Percentiles rank a stretch among this genome's conserved stretches.
phyloP scores from a whole-genome alignment of 805 yeast species.

The Naumovozyma dairenensis region DNA sequence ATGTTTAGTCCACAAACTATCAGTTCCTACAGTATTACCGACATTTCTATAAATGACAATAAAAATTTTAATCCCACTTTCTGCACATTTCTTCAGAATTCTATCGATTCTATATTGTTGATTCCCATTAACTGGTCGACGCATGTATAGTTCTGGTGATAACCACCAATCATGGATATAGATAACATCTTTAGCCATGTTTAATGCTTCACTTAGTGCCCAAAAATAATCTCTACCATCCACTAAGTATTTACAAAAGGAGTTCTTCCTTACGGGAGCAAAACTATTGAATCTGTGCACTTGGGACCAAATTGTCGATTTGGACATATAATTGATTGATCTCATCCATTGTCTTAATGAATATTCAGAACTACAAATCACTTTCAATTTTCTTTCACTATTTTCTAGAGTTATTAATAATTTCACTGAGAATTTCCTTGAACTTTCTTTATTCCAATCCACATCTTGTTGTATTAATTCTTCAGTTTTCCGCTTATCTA shows the following conservation, averaged over 20 bases:
- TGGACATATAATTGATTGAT: conserved; percentile 61
- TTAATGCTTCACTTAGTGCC: conserved; percentile 88
- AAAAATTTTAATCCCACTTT: conserved; percentile 88
- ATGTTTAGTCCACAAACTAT: conserved; percentile 89
- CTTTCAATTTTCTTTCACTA: conserved; percentile 65
- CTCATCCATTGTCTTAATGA: conserved; percentile 66
- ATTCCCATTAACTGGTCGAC: conserved; percentile 92
- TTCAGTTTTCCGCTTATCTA: conserved; percentile 22
- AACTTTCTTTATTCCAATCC: conserved; percentile 16
- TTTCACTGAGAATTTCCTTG: conserved; percentile 42
- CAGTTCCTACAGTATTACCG: conserved; percentile 86
- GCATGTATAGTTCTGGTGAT: conserved; percentile 82
- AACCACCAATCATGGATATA: conserved; percentile 99
- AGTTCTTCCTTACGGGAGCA: conserved; percentile 82
- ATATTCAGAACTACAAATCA: conserved; percentile 56
- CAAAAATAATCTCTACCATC: conserved; percentile 95
- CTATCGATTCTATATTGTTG: conserved; percentile 92
- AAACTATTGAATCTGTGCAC: conserved; percentile 74
- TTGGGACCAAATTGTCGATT: conserved; percentile 61
- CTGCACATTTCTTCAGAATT: conserved; percentile 77
- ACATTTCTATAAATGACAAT: conserved; percentile 90
- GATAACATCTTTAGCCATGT: conserved; percentile 86
- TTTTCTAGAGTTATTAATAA: conserved; percentile 53
- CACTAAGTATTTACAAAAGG: conserved; percentile 93
- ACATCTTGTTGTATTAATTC: conserved; percentile 12